phyloP scores from a whole-genome alignment of 768 basidiomycete genomes.

The Xerocomellus chrysenteron region DNA sequence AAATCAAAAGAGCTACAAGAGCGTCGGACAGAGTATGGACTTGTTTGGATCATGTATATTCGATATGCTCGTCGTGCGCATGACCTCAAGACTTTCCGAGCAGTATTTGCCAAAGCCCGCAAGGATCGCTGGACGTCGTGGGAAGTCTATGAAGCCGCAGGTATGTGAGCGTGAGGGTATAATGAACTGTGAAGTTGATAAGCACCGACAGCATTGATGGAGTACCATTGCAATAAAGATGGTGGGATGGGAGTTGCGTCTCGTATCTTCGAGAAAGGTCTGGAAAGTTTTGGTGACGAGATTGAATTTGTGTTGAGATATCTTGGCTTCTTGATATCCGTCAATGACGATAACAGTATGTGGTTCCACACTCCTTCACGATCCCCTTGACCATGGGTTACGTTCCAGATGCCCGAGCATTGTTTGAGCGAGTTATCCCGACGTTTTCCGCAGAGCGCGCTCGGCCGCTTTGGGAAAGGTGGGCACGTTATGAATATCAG shows the following conservation, averaged over 20 bases:
- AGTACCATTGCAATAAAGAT: conserved; percentile 87
- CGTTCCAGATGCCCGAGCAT: conserved; percentile 81
- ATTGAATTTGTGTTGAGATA: conserved; percentile 86
- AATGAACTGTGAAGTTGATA: conserved; percentile 2
- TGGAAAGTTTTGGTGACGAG: conserved; percentile 80
- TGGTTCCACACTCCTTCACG: conserved; percentile 9
- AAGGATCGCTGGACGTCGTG: conserved; percentile 77
- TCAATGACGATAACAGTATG: conserved; percentile 95
- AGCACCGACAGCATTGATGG: conserved; percentile 72
- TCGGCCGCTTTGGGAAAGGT: conserved; percentile 90
- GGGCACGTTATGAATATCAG: conserved; percentile 94
- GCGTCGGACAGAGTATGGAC: conserved; percentile 66
- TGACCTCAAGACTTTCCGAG: conserved; percentile 76
- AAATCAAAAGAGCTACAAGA: conserved; percentile 54
- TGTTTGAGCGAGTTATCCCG: conserved; percentile 87
- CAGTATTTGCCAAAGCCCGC: conserved; percentile 79
- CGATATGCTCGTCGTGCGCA: conserved; percentile 87
- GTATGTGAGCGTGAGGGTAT: conserved; percentile 38
- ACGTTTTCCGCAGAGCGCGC: conserved; percentile 78
- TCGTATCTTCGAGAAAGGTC: conserved; percentile 90
- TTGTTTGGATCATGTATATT: conserved; percentile 91
- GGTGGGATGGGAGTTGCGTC: conserved; percentile 71
- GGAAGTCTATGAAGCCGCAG: conserved; percentile 93
- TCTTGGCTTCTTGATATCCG: conserved; percentile 87
- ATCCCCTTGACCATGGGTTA: conserved; percentile 2